A percentile compares a stretch with the other conserved stretches of the same genome.
Conservation (phyloP, 352 stramenopile genomes). For the Globisporangium okanoganense region DNA sequence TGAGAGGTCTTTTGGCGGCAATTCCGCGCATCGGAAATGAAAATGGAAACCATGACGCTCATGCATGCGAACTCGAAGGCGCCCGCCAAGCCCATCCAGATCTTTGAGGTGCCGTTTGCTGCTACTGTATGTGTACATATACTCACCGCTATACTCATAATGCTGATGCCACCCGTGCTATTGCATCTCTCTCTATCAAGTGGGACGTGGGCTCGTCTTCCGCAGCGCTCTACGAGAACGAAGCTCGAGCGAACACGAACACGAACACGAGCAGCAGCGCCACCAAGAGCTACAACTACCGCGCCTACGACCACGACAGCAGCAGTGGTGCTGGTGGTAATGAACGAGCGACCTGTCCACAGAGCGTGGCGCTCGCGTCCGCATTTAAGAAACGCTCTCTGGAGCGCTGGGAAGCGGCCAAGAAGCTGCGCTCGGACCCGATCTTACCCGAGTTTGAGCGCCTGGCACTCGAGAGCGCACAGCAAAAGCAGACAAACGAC, state of each 20-base stretch:
- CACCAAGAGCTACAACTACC: conserved; percentile 17
- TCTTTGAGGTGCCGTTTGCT: conserved; percentile 10
- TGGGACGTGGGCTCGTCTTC: neutral
- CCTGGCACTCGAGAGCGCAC: conserved; percentile 9
- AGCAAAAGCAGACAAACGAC: conserved; percentile 18
- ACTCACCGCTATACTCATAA: neutral
- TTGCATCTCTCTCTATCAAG: conserved; percentile 1
- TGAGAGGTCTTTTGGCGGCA: neutral
- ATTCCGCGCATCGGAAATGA: neutral
- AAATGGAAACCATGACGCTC: conserved; percentile 1
- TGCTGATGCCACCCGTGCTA: neutral
- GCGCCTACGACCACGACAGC: neutral
- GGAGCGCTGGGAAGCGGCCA: conserved; percentile 37
- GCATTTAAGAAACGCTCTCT: conserved; percentile 46
- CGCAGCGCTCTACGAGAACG: neutral
- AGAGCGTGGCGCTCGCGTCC: conserved; percentile 36
- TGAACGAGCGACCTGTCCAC: neutral
- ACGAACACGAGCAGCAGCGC: conserved; percentile 9
- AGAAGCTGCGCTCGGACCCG: conserved; percentile 41
- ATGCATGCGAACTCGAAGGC: neutral
- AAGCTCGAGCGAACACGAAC: conserved; percentile 1
- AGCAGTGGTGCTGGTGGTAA: neutral
- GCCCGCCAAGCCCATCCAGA: conserved; percentile 5
- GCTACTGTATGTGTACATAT: neutral
- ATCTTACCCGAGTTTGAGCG: conserved; percentile 37